These are phyloP conservation scores for Cordia subcordata DNA, from an alignment of 257 asterid genomes.

Conservation along the genomic window DNA sequence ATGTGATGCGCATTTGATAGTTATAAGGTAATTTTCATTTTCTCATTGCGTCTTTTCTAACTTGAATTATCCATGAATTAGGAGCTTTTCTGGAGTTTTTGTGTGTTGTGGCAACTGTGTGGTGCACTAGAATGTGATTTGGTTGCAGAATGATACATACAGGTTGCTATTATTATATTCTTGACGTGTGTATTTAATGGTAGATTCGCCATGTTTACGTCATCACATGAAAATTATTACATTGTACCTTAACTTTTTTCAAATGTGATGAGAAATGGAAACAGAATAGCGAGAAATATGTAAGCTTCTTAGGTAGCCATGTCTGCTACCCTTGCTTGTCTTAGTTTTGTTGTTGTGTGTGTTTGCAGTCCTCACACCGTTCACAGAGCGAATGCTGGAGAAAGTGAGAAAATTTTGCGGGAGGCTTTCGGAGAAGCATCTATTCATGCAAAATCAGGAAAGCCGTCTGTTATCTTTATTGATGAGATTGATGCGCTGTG, in stretches of 20 bases:
- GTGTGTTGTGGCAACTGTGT: not conserved
- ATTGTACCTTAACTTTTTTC: no score
- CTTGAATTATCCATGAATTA: not conserved
- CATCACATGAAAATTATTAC: no score
- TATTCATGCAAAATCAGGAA: constrained; percentile 59
- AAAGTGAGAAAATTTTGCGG: constrained; percentile 77
- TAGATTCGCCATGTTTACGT: no score
- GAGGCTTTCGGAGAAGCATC: constrained; percentile 84
- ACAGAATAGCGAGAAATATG: no score
- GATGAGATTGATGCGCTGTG: constrained; percentile 97
- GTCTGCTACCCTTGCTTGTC: not conserved
- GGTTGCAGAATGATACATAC: no score
- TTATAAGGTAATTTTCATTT: constrained; percentile 50
- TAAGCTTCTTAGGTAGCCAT: no score
- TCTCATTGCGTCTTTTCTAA: not conserved
- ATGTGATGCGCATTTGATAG: constrained; percentile 70
- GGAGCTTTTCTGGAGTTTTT: not conserved
- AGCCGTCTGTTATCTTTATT: constrained; percentile 81
- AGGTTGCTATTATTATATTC: no score
- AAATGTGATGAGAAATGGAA: no score
- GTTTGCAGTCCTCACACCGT: constrained; percentile 81
- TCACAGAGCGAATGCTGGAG: constrained; percentile 79
- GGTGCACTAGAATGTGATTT: no score
- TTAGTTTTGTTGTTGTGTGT: constrained; percentile 13
- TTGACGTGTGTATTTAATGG: no score